phyloP scores from a whole-genome alignment of 2,329 filamentous ascomycete genomes.

The Metarhizium rileyi region DNA sequence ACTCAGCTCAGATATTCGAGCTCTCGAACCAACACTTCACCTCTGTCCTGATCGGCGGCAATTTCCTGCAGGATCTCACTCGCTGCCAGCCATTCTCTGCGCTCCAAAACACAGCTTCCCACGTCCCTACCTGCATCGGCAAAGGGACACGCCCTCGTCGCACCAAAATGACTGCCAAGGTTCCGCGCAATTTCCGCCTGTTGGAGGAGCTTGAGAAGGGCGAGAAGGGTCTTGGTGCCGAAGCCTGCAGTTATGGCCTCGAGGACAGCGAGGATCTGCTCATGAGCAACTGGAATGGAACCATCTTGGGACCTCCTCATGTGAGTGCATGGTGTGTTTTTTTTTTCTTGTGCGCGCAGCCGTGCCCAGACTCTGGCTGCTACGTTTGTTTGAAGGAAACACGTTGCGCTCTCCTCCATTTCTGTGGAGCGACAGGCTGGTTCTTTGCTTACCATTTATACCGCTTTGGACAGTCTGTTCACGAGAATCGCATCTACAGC shows the following conservation, averaged over 20 bases:
- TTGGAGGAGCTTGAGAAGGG: slow-evolving; percentile 98
- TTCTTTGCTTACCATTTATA: too few species aligned
- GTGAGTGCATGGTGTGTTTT: slow-evolving; percentile 39
- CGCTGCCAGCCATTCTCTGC: not conserved
- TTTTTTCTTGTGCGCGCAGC: too few species aligned
- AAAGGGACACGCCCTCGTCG: not conserved
- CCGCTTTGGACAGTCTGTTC: slow-evolving; percentile 56
- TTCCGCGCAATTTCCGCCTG: slow-evolving; percentile 92
- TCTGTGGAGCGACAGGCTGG: too few species aligned
- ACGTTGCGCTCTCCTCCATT: too few species aligned
- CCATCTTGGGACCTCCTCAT: slow-evolving; percentile 91
- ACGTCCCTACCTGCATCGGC: not conserved
- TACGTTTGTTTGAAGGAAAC: slow-evolving; percentile 7
- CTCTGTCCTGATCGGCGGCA: too few species aligned
- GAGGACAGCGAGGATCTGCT: slow-evolving; percentile 88
- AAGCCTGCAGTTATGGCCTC: slow-evolving; percentile 94
- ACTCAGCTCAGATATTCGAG: too few species aligned
- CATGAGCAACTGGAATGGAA: slow-evolving; percentile 99
- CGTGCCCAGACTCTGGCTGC: too few species aligned
- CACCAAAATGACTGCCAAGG: slow-evolving; percentile 38
- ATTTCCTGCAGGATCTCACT: too few species aligned
- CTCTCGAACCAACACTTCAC: too few species aligned
- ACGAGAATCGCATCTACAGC: slow-evolving; percentile 98
- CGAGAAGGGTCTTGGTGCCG: slow-evolving; percentile 92
- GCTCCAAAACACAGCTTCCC: not conserved